These are phyloP conservation scores for Urostyla sp. DNA, from an alignment of 73 alveolate species.

Conservation along the genomic window DNA sequence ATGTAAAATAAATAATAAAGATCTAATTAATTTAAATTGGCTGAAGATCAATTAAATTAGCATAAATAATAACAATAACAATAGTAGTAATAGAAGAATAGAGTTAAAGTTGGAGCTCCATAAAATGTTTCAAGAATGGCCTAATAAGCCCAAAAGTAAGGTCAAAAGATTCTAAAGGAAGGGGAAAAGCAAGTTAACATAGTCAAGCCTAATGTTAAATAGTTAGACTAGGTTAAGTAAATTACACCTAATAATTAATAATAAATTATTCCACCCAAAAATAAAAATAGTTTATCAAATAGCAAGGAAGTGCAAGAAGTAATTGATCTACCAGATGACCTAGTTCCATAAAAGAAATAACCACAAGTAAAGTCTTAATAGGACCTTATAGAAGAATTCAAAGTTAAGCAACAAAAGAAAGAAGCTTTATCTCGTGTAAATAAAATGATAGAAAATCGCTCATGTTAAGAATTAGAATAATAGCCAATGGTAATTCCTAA, in stretches of 20 bases:
- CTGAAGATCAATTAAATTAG: too few relatives aligned
- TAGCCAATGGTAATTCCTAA: constrained; percentile 9
- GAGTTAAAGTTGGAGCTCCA: constrained; percentile 50
- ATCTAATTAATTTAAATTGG: too few relatives aligned
- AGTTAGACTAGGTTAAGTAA: neutral
- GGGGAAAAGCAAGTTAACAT: constrained; percentile 18
- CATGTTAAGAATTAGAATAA: neutral
- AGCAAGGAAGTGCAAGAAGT: constrained; percentile 21
- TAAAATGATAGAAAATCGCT: neutral
- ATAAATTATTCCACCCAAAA: neutral
- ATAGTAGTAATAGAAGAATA: neutral
- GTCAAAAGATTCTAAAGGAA: constrained; percentile 25
- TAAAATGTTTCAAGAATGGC: constrained; percentile 10
- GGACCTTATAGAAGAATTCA: constrained; percentile 1
- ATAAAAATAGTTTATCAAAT: neutral
- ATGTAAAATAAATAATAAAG: too few relatives aligned
- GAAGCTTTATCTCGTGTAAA: constrained; percentile 10
- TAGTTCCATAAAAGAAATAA: neutral
- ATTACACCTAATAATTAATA: neutral
- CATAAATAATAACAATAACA: too few relatives aligned
- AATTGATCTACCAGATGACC: constrained; percentile 22
- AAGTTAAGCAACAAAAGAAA: neutral
- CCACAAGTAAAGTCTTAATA: constrained; percentile 7
- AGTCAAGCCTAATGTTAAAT: constrained; percentile 37
- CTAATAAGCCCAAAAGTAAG: constrained; percentile 30